Percentiles rank a stretch among this genome's conserved stretches.
These are phyloP conservation scores for Aegilops bicornis DNA, from an alignment of 176 grass and related monocot species.

Conservation along the genomic window DNA sequence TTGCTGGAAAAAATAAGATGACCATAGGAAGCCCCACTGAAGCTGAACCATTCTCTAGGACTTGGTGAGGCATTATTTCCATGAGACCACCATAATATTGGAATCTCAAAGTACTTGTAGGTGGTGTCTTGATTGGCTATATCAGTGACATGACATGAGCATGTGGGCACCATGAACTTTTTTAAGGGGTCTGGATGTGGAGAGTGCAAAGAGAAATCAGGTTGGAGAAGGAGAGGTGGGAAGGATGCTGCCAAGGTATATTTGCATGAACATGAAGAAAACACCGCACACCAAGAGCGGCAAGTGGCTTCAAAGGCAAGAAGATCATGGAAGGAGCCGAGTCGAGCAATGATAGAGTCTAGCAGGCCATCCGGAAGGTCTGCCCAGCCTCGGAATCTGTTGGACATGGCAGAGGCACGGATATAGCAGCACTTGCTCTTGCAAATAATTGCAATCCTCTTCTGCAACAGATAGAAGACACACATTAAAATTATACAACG, in stretches of 20 bases:
- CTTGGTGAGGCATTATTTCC: not conserved
- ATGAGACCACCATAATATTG: not conserved
- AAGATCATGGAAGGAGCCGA: conserved; percentile 22
- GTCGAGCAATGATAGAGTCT: not conserved
- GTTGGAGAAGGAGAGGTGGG: conserved; percentile 36
- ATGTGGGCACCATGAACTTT: not conserved
- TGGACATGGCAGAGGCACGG: not conserved
- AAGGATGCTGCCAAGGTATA: not conserved
- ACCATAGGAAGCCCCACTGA: conserved; percentile 40
- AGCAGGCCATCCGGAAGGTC: not conserved
- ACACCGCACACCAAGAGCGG: conserved; percentile 30
- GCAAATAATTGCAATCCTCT: no score
- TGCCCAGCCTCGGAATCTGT: not conserved
- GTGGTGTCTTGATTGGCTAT: not conserved
- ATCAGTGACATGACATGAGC: conserved; percentile 21
- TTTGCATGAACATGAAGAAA: conserved; percentile 11
- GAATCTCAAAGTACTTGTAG: not conserved
- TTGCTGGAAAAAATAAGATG: conserved; percentile 31
- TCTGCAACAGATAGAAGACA: not conserved
- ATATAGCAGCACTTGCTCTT: not conserved
- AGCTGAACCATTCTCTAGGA: not conserved
- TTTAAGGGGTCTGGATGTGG: not conserved
- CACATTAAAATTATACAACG: not conserved
- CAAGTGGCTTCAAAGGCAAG: conserved; percentile 33
- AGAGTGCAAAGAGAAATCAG: not conserved